These are phyloP conservation scores for Solanum pennellii DNA, from an alignment of 257 asterid genomes.

Conservation along the genomic window DNA sequence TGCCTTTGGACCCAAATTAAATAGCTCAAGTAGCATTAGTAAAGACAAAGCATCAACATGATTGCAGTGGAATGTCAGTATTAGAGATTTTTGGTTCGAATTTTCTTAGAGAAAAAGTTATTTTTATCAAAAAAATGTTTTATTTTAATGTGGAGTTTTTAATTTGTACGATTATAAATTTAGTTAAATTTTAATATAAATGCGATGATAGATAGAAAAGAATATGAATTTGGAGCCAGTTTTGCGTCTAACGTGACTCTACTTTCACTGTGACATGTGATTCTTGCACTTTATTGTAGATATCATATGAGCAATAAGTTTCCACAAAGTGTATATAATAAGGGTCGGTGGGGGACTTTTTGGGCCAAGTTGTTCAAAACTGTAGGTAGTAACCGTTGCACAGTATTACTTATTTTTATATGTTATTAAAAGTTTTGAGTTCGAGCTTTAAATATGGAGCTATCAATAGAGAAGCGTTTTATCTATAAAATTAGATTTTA, in stretches of 20 bases:
- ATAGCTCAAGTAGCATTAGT: background rate
- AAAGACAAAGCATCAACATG: background rate
- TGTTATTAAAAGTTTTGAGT: no score
- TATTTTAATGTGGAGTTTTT: no score
- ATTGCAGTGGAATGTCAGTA: background rate
- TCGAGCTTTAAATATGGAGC: background rate
- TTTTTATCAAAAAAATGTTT: no score
- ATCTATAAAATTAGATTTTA: no score
- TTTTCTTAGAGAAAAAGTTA: background rate
- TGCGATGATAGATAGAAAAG: accelerated
- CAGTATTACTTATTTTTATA: background rate
- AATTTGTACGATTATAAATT: accelerated
- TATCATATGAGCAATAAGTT: background rate
- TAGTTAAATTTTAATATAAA: no score
- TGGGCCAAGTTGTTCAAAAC: background rate
- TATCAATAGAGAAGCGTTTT: background rate
- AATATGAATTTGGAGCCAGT: background rate
- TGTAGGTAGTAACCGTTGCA: background rate
- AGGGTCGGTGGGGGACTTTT: background rate
- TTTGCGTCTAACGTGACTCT: background rate
- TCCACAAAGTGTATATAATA: background rate
- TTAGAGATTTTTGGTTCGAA: background rate
- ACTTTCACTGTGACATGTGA: background rate
- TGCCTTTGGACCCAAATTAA: background rate
- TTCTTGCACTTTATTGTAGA: background rate